phyloP scores from a whole-genome alignment of 768 basidiomycete species.

The Kwoniella mangroviensis region DNA sequence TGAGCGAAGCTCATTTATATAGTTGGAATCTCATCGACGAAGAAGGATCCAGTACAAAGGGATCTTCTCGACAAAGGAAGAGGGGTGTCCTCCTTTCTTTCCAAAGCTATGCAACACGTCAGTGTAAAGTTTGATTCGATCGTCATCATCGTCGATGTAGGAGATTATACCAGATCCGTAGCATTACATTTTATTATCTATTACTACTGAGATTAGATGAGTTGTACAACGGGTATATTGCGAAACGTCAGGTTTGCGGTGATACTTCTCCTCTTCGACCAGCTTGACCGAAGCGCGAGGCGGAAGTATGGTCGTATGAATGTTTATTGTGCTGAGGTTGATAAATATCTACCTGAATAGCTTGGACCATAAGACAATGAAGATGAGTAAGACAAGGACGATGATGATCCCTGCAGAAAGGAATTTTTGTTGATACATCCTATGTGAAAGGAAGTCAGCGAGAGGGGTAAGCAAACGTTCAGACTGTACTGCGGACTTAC shows the following conservation, averaged over 20 bases:
- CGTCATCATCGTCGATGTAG: neutral
- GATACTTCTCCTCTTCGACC: neutral
- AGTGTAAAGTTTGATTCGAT: neutral
- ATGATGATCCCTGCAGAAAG: constrained; percentile 83
- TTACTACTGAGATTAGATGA: neutral
- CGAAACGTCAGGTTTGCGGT: neutral
- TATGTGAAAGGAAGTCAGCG: constrained; percentile 56
- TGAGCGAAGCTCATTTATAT: constrained; percentile 14
- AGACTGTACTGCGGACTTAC: constrained; percentile 61
- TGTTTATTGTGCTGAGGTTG: neutral
- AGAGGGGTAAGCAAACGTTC: constrained; percentile 16
- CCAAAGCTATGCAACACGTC: neutral
- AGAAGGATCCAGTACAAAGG: constrained; percentile 18
- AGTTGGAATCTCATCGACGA: neutral
- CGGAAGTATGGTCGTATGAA: neutral
- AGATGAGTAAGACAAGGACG: constrained; percentile 81
- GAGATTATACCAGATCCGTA: constrained; percentile 6
- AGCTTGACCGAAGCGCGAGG: neutral
- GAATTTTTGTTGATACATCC: constrained; percentile 96
- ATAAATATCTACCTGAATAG: constrained; percentile 28
- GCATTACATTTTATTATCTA: neutral
- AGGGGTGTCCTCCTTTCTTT: constrained; percentile 6
- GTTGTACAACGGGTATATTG: constrained; percentile 15
- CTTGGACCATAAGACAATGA: constrained; percentile 53
- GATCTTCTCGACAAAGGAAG: constrained; percentile 10